Percentiles rank a stretch among this genome's conserved stretches.
Conservation (phyloP, 345 rosid genomes). For the Syzygium jambos region DNA sequence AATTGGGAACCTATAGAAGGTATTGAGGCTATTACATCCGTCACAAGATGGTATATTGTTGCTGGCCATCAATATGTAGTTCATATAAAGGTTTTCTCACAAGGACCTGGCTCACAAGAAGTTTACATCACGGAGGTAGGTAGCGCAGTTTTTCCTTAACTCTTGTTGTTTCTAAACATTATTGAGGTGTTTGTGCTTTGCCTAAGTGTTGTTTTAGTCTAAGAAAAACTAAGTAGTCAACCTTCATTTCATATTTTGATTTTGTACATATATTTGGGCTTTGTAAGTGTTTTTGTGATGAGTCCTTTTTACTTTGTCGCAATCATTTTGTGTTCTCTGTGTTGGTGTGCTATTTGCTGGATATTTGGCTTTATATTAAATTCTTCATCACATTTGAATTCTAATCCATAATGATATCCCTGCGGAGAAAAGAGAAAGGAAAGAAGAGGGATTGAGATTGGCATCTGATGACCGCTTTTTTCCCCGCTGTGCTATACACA, state of each 20-base stretch:
- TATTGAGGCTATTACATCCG: slow-evolving; percentile 41
- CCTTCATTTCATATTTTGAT: not conserved
- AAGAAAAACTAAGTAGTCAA: not conserved
- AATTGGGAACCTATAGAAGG: slow-evolving; percentile 53
- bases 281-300: not conserved
- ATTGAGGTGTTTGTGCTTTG: not conserved
- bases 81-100: slow-evolving; percentile 64
- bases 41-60: slow-evolving; percentile 66
- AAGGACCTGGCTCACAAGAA: slow-evolving; percentile 57
- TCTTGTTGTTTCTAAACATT: not conserved
- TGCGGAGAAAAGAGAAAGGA: not conserved
- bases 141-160: not conserved
- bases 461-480: not conserved
- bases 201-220: not conserved
- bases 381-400: not conserved
- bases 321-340: not conserved
- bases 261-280: not conserved
- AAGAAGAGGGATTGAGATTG: not conserved
- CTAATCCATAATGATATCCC: not conserved
- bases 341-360: not conserved
- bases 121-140: slow-evolving; percentile 80
- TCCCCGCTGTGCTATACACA: not conserved
- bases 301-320: not conserved
- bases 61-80: slow-evolving; percentile 61
- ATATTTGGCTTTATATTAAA: not conserved